These are phyloP conservation scores for Fagus crenata DNA, from an alignment of 306 rosid genomes.

Conservation along the genomic window DNA sequence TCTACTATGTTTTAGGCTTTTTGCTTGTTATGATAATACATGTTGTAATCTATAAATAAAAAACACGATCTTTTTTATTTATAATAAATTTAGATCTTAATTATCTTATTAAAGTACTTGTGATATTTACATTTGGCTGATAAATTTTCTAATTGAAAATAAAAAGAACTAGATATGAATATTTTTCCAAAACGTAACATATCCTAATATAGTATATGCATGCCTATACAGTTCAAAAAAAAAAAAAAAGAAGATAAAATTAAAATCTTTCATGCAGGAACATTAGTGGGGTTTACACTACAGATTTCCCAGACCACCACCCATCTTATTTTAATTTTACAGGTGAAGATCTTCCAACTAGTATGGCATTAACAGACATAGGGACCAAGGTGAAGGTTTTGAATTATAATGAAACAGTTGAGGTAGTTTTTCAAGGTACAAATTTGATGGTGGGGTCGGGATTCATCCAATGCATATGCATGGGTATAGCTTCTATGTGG, in stretches of 20 bases:
- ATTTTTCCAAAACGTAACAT: too few species aligned
- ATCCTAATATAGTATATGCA: neutral
- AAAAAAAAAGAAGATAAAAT: neutral
- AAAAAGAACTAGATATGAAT: too few species aligned
- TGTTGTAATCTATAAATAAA: too few species aligned
- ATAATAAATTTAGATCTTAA: too few species aligned
- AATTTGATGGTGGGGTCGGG: constrained; percentile 23
- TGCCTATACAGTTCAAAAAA: neutral
- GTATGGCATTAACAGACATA: constrained; percentile 8
- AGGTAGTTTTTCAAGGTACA: constrained; percentile 51
- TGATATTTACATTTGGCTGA: too few species aligned
- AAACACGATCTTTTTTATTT: too few species aligned
- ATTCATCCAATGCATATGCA: constrained; percentile 56
- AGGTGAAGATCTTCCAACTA: constrained; percentile 22
- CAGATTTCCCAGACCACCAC: constrained; percentile 34
- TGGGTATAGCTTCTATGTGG: constrained; percentile 42
- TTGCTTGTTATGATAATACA: too few species aligned
- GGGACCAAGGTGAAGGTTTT: constrained; percentile 36
- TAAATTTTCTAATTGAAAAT: too few species aligned
- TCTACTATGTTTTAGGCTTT: too few species aligned
- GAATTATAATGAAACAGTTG: constrained; percentile 36
- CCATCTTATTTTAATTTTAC: constrained; percentile 40
- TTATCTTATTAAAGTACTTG: too few species aligned
- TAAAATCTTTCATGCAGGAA: constrained; percentile 15
- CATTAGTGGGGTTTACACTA: constrained; percentile 33